A percentile compares a stretch with the other conserved stretches of the same genome.
These are phyloP conservation scores for Malassezia vespertilionis DNA, from an alignment of 1,284 basidiomycete species.

Conservation along the genomic window DNA sequence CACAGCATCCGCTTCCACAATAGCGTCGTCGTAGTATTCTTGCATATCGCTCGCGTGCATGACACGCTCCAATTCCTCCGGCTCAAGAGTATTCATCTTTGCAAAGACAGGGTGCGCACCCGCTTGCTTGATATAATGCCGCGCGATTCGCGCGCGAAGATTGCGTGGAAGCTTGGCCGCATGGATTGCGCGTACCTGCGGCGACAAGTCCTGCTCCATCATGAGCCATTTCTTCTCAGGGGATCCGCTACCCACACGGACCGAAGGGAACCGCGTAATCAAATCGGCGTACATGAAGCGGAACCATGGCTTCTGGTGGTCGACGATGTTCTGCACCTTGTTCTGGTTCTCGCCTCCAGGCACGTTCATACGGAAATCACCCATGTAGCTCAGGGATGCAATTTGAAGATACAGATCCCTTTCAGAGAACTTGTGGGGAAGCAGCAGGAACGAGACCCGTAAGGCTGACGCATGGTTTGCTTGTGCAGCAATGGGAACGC, in stretches of 20 bases:
- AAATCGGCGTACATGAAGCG: conserved; percentile 67
- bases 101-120: conserved; percentile 31
- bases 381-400: conserved; percentile 69
- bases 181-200: conserved; percentile 21
- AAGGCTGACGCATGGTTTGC: conserved; percentile 84
- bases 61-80: conserved; percentile 16
- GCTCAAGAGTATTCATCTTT: conserved; percentile 7
- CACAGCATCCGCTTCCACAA: too few species aligned
- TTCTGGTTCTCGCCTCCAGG: conserved; percentile 85
- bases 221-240: conserved; percentile 23
- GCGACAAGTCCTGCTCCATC: conserved; percentile 28
- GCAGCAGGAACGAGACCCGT: conserved; percentile 59
- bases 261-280: conserved; percentile 30
- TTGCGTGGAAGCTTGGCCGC: conserved; percentile 28
- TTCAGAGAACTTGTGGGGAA: conserved; percentile 61
- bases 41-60: conserved; percentile 9
- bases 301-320: conserved; percentile 70
- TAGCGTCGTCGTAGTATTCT: too few species aligned
- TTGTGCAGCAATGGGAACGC: conserved; percentile 79
- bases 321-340: conserved; percentile 67
- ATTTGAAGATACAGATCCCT: conserved; percentile 73
- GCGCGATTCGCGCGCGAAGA: conserved; percentile 22
- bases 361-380: conserved; percentile 76
- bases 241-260: conserved; percentile 24
- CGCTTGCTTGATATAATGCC: conserved; percentile 4